Evolutionary conservation across 2,329 filamentous ascomycete species (phyloP), one percentile per base, ranked within the genome.

Genomic region (Cladophialophora exuberans): DNA sequence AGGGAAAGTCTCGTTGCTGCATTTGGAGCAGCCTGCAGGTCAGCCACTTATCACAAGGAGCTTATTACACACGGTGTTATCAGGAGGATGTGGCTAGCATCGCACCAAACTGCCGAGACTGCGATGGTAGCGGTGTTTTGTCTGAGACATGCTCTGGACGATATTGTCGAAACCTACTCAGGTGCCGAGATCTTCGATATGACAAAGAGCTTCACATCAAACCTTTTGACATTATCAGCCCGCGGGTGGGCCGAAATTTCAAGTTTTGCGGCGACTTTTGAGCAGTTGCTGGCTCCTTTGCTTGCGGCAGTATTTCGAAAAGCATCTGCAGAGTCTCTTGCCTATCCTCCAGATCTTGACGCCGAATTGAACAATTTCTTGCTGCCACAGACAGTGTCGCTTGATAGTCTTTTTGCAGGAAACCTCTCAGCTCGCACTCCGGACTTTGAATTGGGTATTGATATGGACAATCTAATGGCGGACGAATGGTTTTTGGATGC

Each of bases 201-300:
- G 39, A 60, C 62, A 18, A 67, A 67, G 49, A 52, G 58, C 25
- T 56, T 66, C 33, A 67, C 65, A 3, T 56, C 52, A 42, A 66
- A 67, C 42, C 50, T 66, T 26, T 54, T 67, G 22, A 54, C 57
- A 2, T 60, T 67, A 17, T 57, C 64, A 3, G 55, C 54, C 6
- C 65, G 62, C 28, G 59, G 64, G 18, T 66, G 64, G 64, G 56
- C 62, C 17, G 64, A 66, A 26, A 62, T 67, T 10, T 51, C 57
- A 1, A 54, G 58, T 17, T 67, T 63, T 26, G 65, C 30, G 22
- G 56, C 56, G 13, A 49, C 39, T 4, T 59, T 53, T 38, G 59
- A 61, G 39, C 36, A 52, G 33, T 60, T 67, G 18, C 62, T 66
- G 4, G 60, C 49, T 1, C 64, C 65, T 1, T 49, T 66, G 20